These are phyloP conservation scores for Aspergillus leporis DNA, from an alignment of 495 filamentous ascomycete genomes.

Conservation along the genomic window DNA sequence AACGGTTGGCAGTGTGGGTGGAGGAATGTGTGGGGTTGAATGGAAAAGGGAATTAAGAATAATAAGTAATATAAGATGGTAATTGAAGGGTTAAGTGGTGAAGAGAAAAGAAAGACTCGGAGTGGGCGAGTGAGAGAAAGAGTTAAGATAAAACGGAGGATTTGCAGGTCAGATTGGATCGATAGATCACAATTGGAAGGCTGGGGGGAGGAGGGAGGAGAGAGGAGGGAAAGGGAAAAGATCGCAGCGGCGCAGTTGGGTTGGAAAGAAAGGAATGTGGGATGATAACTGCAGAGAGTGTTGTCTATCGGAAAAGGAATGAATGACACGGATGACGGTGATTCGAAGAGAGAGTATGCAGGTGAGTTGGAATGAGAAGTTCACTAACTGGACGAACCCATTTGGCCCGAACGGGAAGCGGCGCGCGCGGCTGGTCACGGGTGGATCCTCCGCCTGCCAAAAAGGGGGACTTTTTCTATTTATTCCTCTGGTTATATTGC, in stretches of 20 bases:
- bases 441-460: not conserved
- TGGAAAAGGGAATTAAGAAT: not conserved
- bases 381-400: not conserved
- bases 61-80: not conserved
- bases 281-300: slow-evolving; percentile 9
- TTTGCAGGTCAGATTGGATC: not conserved
- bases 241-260: not conserved
- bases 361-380: slow-evolving; percentile 13
- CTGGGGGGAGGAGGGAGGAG: not conserved
- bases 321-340: slow-evolving; percentile 12
- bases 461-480: not conserved
- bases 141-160: not conserved
- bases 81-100: slow-evolving; percentile 1
- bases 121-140: slow-evolving; percentile 1
- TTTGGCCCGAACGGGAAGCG: not conserved
- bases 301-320: not conserved
- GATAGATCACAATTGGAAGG: slow-evolving; percentile 8
- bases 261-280: slow-evolving; percentile 13
- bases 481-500: not conserved
- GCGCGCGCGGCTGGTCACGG: too few relatives aligned
- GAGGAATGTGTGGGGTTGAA: not conserved
- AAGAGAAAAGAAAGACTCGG: slow-evolving; percentile 8
- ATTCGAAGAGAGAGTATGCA: slow-evolving; percentile 11
- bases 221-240: not conserved
- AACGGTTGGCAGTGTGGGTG: not conserved